Evolutionary conservation across 768 basidiomycete genomes (phyloP).

Genomic region (Lentinula edodes): DNA sequence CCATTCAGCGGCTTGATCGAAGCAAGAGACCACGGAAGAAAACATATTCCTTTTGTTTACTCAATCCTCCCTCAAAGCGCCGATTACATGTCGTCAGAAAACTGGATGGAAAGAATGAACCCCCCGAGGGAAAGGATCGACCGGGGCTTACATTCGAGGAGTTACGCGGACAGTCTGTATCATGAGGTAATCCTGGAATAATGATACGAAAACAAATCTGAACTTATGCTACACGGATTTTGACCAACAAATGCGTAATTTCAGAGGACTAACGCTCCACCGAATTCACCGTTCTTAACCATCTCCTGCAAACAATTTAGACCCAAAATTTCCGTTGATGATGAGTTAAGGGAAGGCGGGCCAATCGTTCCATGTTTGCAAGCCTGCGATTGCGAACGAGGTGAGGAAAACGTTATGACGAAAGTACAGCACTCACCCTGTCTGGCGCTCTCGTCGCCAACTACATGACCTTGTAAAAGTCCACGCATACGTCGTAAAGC

Average conservation of each 20-base stretch:
- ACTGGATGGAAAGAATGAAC: background rate
- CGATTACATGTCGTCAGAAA: background rate
- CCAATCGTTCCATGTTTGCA: constrained; percentile 81
- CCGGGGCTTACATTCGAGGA: background rate
- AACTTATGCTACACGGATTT: background rate
- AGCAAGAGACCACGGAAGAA: background rate
- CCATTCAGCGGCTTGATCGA: background rate
- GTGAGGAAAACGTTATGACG: no score
- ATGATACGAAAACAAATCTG: background rate
- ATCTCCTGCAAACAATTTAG: constrained; percentile 90
- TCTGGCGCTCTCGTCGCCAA: constrained; percentile 74
- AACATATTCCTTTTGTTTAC: background rate
- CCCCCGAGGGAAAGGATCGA: background rate
- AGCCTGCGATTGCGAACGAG: constrained; percentile 33
- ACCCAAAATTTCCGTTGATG: constrained; percentile 85
- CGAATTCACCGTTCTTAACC: constrained; percentile 74
- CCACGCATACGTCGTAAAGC: constrained; percentile 75
- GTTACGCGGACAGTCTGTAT: background rate
- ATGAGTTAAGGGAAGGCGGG: constrained; percentile 87
- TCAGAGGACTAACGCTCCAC: constrained; percentile 32
- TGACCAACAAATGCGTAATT: constrained; percentile 5
- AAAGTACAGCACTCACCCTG: constrained; percentile 45
- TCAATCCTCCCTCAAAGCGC: background rate
- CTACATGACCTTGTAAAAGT: constrained; percentile 55
- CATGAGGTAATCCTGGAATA: background rate